Evolutionary conservation across 768 basidiomycete species (phyloP).

Genomic region (Boletus rubropictus): DNA sequence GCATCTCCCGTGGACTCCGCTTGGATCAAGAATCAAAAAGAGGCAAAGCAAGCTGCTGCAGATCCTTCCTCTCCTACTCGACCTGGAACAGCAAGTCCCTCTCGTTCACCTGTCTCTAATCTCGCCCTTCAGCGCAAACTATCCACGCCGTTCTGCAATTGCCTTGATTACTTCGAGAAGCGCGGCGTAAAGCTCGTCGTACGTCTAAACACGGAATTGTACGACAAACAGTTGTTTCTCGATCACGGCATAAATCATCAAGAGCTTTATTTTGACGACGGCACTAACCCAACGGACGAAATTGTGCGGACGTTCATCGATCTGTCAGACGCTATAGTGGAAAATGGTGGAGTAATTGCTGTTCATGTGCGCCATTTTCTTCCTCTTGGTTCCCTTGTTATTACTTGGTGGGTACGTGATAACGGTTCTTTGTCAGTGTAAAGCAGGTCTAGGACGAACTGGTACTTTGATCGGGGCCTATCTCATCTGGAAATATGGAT

Average conservation of each 20-base stretch:
- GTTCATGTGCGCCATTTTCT: conserved; percentile 62
- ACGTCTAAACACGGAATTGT: conserved; percentile 88
- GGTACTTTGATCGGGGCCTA: conserved; percentile 97
- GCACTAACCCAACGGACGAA: conserved; percentile 94
- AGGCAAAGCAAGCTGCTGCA: conserved; percentile 40
- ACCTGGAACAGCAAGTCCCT: conserved; percentile 20
- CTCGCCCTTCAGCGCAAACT: conserved; percentile 73
- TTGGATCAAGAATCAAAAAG: conserved; percentile 76
- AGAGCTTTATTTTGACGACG: conserved; percentile 96
- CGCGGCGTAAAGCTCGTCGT: conserved; percentile 86
- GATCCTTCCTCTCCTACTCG: conserved; percentile 26
- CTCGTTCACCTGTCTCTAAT: conserved; percentile 31
- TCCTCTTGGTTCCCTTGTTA: conserved; percentile 7
- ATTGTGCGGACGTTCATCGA: conserved; percentile 91
- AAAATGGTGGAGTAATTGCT: conserved; percentile 74
- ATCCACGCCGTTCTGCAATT: conserved; percentile 78
- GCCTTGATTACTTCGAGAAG: conserved; percentile 88
- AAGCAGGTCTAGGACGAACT: conserved; percentile 94
- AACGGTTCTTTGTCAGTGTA: conserved; percentile 54
- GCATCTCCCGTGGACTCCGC: conserved; percentile 81
- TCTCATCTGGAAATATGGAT: conserved; percentile 97
- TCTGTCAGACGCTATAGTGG: conserved; percentile 71
- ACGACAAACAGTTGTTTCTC: conserved; percentile 74
- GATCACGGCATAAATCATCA: conserved; percentile 83
- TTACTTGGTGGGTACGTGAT: conserved; percentile 15